Conservation (phyloP, 2,329 filamentous ascomycete species). For the Xylariaceae sp. region DNA sequence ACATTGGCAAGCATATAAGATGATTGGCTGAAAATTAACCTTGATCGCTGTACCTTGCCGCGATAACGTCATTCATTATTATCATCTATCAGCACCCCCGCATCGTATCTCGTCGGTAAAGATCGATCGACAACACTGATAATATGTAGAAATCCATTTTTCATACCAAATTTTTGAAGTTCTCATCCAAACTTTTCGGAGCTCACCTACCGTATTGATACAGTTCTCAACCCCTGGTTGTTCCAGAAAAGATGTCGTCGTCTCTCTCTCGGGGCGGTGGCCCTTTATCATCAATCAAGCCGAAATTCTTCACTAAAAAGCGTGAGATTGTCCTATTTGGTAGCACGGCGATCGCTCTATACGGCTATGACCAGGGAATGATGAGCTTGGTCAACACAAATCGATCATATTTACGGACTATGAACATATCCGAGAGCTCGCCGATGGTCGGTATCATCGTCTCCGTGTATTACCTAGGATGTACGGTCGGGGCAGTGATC, state of each 20-base stretch:
- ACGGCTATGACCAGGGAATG: slow-evolving; percentile 35
- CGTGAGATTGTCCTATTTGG: slow-evolving; percentile 35
- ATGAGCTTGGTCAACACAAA: slow-evolving; percentile 36
- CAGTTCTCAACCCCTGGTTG: too few relatives aligned
- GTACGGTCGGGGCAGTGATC: slow-evolving; percentile 51
- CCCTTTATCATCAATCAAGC: slow-evolving; percentile 13
- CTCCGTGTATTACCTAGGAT: slow-evolving; percentile 60
- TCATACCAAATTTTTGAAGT: too few relatives aligned
- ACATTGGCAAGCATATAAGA: too few relatives aligned
- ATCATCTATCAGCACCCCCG: too few relatives aligned
- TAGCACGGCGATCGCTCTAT: slow-evolving; percentile 36
- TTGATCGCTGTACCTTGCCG: too few relatives aligned
- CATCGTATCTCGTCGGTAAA: too few relatives aligned
- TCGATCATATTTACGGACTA: slow-evolving; percentile 49
- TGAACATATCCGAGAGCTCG: slow-evolving; percentile 48
- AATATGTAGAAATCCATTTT: too few relatives aligned
- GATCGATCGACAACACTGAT: too few relatives aligned
- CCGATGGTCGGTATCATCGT: slow-evolving; percentile 57
- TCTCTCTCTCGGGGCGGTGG: slow-evolving; percentile 23
- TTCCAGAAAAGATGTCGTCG: slow-evolving; percentile 32
- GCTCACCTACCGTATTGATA: too few relatives aligned
- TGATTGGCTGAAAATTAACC: too few relatives aligned
- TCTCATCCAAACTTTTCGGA: too few relatives aligned
- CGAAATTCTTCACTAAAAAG: slow-evolving; percentile 29
- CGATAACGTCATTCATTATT: too few relatives aligned